A percentile compares a stretch with the other conserved stretches of the same genome.
These are phyloP conservation scores for Fusarium abutilonis DNA, from an alignment of 2,329 filamentous ascomycete species.

Conservation along the genomic window DNA sequence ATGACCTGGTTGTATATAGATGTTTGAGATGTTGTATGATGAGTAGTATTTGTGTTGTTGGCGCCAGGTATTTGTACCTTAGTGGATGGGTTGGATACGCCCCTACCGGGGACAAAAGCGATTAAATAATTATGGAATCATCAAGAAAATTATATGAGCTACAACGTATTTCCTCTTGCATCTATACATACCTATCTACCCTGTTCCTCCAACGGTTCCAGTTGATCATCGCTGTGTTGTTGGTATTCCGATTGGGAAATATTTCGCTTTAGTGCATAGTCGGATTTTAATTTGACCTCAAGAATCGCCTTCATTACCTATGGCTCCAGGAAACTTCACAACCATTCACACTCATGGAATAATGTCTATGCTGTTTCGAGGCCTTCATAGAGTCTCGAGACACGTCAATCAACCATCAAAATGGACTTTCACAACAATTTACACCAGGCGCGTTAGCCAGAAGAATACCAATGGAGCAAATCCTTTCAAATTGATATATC, in stretches of 20 bases:
- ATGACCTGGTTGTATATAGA: constrained; percentile 15
- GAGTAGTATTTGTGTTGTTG: constrained; percentile 19
- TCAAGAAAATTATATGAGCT: background rate
- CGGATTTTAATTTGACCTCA: background rate
- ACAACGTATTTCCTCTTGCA: no score
- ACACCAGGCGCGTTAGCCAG: constrained; percentile 19
- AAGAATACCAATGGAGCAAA: constrained; percentile 5
- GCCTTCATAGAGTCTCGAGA: constrained; percentile 11
- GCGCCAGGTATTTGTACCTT: constrained; percentile 19
- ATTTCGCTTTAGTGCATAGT: constrained; percentile 31
- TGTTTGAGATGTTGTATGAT: constrained; percentile 27
- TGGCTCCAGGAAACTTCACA: background rate
- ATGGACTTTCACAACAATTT: background rate
- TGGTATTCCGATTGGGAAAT: constrained; percentile 14
- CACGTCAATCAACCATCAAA: background rate
- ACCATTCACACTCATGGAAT: constrained; percentile 16
- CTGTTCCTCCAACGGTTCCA: no score
- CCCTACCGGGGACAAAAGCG: constrained; percentile 2
- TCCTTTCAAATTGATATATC: constrained; percentile 50
- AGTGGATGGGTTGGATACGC: background rate
- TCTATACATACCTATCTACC: no score
- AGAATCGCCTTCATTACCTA: background rate
- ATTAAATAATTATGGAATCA: constrained; percentile 3
- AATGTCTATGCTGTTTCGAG: constrained; percentile 26
- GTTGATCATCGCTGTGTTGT: background rate